These are phyloP conservation scores for Zizania latifolia DNA, from an alignment of 176 grass and related monocot genomes.

Conservation along the genomic window DNA sequence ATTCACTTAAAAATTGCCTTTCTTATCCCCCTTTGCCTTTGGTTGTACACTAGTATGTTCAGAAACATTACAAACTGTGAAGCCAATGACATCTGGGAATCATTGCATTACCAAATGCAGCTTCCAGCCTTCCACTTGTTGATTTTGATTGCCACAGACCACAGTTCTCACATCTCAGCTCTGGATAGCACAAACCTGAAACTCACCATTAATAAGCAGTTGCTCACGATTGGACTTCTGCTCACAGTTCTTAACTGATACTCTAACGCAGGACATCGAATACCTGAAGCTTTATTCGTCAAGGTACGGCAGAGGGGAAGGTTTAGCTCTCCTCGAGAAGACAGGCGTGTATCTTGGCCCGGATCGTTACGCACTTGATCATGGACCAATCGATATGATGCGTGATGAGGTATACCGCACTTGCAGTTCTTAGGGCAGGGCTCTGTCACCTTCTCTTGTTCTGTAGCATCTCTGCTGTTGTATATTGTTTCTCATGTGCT, in stretches of 20 bases:
- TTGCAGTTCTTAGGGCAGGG: slow-evolving; percentile 43
- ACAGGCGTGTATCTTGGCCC: slow-evolving; percentile 73
- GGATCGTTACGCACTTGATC: slow-evolving; percentile 73
- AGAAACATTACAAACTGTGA: not conserved
- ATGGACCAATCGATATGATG: slow-evolving; percentile 73
- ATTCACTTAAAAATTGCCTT: not conserved
- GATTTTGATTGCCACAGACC: not conserved
- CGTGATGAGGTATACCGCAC: slow-evolving; percentile 84
- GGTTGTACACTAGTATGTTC: not conserved
- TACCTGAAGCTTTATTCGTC: slow-evolving; percentile 95
- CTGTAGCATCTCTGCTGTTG: slow-evolving; percentile 15
- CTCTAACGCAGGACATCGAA: slow-evolving; percentile 62
- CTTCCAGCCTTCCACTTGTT: not conserved
- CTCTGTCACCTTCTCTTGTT: not conserved
- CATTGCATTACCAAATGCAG: not conserved
- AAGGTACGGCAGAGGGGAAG: slow-evolving; percentile 61
- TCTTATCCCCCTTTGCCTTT: not conserved
- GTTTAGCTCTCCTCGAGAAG: slow-evolving; percentile 60
- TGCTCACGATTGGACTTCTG: not conserved
- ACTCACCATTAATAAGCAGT: not conserved
- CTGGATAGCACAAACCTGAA: not conserved
- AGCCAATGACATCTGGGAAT: not conserved
- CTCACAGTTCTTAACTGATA: not conserved
- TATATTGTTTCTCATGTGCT: slow-evolving; percentile 7
- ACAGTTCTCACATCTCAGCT: not conserved